phyloP scores from a whole-genome alignment of 345 rosid genomes.

The Camelina sativa region DNA sequence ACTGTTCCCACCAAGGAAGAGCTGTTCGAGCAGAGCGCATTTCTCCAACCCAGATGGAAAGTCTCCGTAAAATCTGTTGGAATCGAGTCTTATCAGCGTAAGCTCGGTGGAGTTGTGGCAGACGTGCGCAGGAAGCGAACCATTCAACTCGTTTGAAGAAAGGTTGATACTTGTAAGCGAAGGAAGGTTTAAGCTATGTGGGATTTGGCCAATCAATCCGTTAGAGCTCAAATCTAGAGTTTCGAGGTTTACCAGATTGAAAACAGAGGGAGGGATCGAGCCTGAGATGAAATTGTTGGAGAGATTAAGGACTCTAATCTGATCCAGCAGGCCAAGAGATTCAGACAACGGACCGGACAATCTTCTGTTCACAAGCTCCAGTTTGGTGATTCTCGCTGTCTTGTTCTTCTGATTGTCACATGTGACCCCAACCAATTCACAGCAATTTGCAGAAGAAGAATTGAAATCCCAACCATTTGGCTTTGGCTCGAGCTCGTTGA shows the following conservation, averaged over 20 bases:
- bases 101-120: constrained; percentile 55
- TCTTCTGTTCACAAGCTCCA: constrained; percentile 47
- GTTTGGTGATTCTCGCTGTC: constrained; percentile 43
- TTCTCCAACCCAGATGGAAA: constrained; percentile 47
- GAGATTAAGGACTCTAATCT: constrained; percentile 58
- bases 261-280: constrained; percentile 49
- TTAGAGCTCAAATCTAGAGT: constrained; percentile 62
- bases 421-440: constrained; percentile 59
- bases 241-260: constrained; percentile 50
- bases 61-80: constrained; percentile 52
- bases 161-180: constrained; percentile 43
- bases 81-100: constrained; percentile 43
- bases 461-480: constrained; percentile 49
- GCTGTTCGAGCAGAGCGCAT: constrained; percentile 49
- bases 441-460: constrained; percentile 52
- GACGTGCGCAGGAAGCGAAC: constrained; percentile 52
- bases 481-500: constrained; percentile 37
- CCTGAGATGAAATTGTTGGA: constrained; percentile 51
- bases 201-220: constrained; percentile 49
- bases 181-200: constrained; percentile 49
- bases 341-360: constrained; percentile 52
- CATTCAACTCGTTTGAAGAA: constrained; percentile 50
- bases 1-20: constrained; percentile 55
- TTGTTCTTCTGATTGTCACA: neutral
- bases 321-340: constrained; percentile 51